Evolutionary conservation across 208 protist genomes (phyloP).

Genomic region (Crithidia acanthocephali): DNA sequence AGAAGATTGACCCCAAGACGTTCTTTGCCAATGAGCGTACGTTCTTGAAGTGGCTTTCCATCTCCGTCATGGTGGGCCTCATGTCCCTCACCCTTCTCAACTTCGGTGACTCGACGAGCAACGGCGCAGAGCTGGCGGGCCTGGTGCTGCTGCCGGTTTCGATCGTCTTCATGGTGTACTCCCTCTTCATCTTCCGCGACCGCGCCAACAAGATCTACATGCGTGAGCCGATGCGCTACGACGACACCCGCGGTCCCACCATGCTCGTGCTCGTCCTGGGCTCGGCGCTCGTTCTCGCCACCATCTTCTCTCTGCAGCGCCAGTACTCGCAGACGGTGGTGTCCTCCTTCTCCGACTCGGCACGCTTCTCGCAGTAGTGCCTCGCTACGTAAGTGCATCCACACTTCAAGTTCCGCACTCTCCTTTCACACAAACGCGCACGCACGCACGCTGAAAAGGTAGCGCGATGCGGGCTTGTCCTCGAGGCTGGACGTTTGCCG

Average conservation of each 20-base stretch:
- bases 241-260: conserved; percentile 88
- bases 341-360: conserved; percentile 62
- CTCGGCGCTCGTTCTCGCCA: conserved; percentile 71
- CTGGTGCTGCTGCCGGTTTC: conserved; percentile 84
- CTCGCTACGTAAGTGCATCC: not conserved
- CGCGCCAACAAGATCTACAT: conserved; percentile 92
- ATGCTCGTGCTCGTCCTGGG: conserved; percentile 88
- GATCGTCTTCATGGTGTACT: conserved; percentile 92
- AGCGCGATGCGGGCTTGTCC: no score
- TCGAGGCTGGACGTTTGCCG: no score
- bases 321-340: conserved; percentile 70
- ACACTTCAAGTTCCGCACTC: no score
- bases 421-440: no score
- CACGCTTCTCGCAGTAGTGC: conserved; percentile 47
- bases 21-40: conserved; percentile 94
- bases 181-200: conserved; percentile 87
- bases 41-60: conserved; percentile 93
- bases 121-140: conserved; percentile 81
- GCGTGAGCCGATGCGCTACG: conserved; percentile 92
- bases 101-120: conserved; percentile 82
- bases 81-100: conserved; percentile 89
- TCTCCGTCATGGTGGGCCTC: conserved; percentile 88
- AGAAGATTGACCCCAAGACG: conserved; percentile 94
- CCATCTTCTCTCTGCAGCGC: conserved; percentile 87
- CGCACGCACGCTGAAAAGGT: no score